phyloP scores from a whole-genome alignment of 805 yeast genomes.

The Saccharomyces paradoxus region DNA sequence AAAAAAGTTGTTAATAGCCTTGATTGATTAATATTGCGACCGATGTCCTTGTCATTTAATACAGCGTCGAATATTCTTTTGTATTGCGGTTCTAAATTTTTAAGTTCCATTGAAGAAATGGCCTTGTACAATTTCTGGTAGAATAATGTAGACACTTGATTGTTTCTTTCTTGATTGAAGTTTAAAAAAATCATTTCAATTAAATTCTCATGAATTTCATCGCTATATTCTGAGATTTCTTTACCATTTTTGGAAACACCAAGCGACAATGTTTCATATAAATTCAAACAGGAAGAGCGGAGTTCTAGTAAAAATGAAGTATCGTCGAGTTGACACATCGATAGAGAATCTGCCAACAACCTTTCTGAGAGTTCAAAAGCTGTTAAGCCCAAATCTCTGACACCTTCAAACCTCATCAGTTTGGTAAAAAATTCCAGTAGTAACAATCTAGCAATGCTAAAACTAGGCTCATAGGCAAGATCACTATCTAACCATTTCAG shows the following conservation, averaged over 20 bases:
- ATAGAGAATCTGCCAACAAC: conserved; percentile 29
- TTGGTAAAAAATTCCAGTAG: conserved; percentile 39
- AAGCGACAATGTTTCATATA: conserved; percentile 29
- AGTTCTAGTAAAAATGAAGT: conserved; percentile 34
- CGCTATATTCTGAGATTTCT: conserved; percentile 29
- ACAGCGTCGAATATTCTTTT: conserved; percentile 32
- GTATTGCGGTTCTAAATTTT: conserved; percentile 29
- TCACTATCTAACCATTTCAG: conserved; percentile 55
- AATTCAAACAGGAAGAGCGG: conserved; percentile 39
- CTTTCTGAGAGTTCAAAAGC: conserved; percentile 40
- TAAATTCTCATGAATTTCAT: conserved; percentile 36
- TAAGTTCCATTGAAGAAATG: conserved; percentile 25
- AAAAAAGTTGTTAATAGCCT: conserved; percentile 38
- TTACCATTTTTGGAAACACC: conserved; percentile 23
- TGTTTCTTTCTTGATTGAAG: conserved; percentile 13
- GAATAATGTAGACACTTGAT: conserved; percentile 31
- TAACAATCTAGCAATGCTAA: conserved; percentile 43
- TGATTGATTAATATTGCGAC: conserved; percentile 32
- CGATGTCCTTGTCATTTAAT: conserved; percentile 11
- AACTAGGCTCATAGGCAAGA: conserved; percentile 48
- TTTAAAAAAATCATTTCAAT: conserved; percentile 36
- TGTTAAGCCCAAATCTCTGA: conserved; percentile 33
- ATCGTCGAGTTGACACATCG: conserved; percentile 31
- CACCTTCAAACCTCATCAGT: conserved; percentile 24
- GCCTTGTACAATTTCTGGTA: conserved; percentile 33